Evolutionary conservation across 805 yeast species (phyloP), one percentile per base, ranked within the genome.

Genomic region (Starmerella roubikii): DNA sequence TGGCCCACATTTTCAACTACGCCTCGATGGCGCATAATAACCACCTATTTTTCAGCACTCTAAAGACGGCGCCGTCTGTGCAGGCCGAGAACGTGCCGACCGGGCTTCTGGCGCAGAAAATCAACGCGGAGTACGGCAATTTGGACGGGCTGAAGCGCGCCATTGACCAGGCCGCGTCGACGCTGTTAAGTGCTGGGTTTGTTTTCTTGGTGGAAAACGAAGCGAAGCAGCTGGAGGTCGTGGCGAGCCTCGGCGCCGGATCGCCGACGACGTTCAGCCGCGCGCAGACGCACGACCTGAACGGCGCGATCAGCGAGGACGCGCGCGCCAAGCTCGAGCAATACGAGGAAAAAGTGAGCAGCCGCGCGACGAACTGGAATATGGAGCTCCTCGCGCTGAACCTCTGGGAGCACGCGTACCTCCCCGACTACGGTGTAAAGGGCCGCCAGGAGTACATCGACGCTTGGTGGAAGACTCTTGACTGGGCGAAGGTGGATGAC

Each of bases 21-120:
- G 96, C 97, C 3, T 81, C 94, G 4, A 93, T 81, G 56, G 76
- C 85, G 2, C 88, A 81, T 63, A 86, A 85, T 62, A 91, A 91
- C 64, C 98, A 88, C 61, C 68, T 91, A 36, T 84, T 80, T 52
- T 76, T 85, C 39, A 21, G 40, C n/a, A 30, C 37, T 17, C 41
- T 53, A 19, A 22, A 44, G 19, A 20, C 24, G 11, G 7, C 13
- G 9, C 6, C 29, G 8, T 38, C 51, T 3, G 60, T 11, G 48
- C 57, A 37, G 18, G 17, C 33, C 3, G 37, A 41, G 8, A 35
- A 18, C 30, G 21, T 21, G 23, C 49, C 53, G 20, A 41, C 50
- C 19, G 44, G 51, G 30, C 48, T 41, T 18, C 50, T 53, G 29
- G 38, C 24, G 32, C 34, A 43, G 32, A 71, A 79, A 61, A 65